Evolutionary conservation across 306 rosid species (phyloP).

Genomic region (Fagus sylvatica): DNA sequence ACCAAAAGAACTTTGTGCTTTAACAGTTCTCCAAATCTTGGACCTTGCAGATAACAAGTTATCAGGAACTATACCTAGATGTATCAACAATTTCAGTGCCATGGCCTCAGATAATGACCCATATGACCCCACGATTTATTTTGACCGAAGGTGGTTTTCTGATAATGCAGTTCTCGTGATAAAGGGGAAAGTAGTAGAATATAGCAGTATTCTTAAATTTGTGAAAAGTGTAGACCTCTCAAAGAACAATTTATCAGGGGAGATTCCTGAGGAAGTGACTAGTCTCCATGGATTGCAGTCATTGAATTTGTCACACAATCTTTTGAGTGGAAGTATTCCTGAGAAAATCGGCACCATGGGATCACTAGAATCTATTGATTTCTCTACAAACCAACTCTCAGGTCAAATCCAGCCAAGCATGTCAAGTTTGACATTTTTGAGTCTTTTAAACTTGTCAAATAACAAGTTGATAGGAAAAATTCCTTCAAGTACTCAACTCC

Average conservation of each 20-base stretch:
- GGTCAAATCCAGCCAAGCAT: slow-evolving; percentile 15
- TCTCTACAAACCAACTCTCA: slow-evolving; percentile 17
- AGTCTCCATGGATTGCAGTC: background rate
- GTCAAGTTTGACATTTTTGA: background rate
- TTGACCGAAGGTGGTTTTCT: too few relatives aligned
- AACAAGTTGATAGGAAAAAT: slow-evolving; percentile 15
- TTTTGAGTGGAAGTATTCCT: slow-evolving; percentile 2
- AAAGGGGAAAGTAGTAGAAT: background rate
- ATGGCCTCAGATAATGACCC: background rate
- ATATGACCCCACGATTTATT: too few relatives aligned
- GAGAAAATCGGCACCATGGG: background rate
- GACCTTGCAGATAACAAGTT: slow-evolving; percentile 21
- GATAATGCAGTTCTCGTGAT: background rate
- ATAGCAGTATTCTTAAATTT: background rate
- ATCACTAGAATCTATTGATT: slow-evolving; percentile 3
- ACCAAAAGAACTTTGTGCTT: slow-evolving; percentile 10
- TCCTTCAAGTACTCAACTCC: slow-evolving; percentile 8
- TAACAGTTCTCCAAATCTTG: slow-evolving; percentile 11
- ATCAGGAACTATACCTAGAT: slow-evolving; percentile 20
- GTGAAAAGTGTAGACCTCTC: slow-evolving; percentile 10
- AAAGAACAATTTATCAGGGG: background rate
- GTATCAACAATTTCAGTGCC: background rate
- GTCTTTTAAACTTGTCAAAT: background rate
- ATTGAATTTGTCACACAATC: background rate
- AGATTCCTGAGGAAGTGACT: slow-evolving; percentile 1